Evolutionary conservation across 305 asterid species (phyloP).

Genomic region (Andrographis paniculata): DNA sequence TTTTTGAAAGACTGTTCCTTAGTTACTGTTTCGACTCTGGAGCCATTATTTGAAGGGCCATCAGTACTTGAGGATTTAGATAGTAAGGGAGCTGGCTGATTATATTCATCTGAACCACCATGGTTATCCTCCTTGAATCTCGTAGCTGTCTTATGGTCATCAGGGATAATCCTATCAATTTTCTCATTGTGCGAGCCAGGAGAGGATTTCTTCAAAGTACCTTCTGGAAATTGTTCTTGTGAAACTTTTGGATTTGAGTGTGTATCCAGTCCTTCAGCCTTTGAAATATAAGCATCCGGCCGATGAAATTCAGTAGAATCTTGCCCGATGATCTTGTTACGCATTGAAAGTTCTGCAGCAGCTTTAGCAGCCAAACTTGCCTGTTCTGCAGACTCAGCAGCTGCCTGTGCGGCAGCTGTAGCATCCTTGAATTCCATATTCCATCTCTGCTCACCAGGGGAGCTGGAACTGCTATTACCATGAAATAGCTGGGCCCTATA

Average conservation of each 20-base stretch:
- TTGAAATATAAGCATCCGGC: slow-evolving; percentile 21
- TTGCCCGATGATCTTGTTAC: slow-evolving; percentile 30
- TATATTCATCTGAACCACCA: slow-evolving; percentile 26
- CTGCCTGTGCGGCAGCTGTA: slow-evolving; percentile 80
- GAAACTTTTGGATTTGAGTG: slow-evolving; percentile 19
- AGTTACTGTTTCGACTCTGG: slow-evolving; percentile 17
- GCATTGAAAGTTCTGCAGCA: slow-evolving; percentile 72
- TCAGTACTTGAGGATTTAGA: slow-evolving; percentile 32
- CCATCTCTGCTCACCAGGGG: slow-evolving; percentile 40
- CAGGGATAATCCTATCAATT: slow-evolving; percentile 19
- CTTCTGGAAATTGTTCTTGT: slow-evolving; percentile 25
- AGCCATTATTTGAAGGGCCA: slow-evolving; percentile 21
- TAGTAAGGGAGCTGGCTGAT: slow-evolving; percentile 24
- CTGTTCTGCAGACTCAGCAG: slow-evolving; percentile 87
- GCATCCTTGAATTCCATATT: slow-evolving; percentile 87
- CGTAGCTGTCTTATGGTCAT: slow-evolving; percentile 22
- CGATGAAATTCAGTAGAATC: slow-evolving; percentile 31
- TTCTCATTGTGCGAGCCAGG: slow-evolving; percentile 24
- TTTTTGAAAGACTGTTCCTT: slow-evolving; percentile 19
- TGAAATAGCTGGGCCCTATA: slow-evolving; percentile 28
- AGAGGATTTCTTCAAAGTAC: slow-evolving; percentile 22
- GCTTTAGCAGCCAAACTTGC: slow-evolving; percentile 91
- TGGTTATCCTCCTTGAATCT: slow-evolving; percentile 23
- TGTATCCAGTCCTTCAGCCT: slow-evolving; percentile 31
- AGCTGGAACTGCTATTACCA: slow-evolving; percentile 26